Conservation (phyloP, 768 basidiomycete genomes). For the Tulasnella sp. region DNA sequence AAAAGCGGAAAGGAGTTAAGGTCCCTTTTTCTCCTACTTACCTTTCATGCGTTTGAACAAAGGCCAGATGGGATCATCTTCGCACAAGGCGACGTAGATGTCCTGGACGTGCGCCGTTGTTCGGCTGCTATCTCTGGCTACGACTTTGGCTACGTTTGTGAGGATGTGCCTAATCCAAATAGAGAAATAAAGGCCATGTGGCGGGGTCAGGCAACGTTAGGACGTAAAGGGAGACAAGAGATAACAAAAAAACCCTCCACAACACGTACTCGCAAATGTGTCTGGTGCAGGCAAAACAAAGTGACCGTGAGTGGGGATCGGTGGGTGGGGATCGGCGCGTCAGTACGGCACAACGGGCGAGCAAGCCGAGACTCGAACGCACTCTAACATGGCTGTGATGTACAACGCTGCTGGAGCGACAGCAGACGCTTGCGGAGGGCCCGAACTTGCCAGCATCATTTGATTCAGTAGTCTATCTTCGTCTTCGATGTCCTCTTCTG, state of each 20-base stretch:
- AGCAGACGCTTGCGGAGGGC: constrained; percentile 41
- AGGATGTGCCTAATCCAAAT: constrained; percentile 54
- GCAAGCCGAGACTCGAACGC: constrained; percentile 28
- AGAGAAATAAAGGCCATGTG: constrained; percentile 5
- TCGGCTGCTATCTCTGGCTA: constrained; percentile 58
- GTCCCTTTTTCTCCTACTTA: constrained; percentile 26
- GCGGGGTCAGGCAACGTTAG: neutral
- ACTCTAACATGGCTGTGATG: constrained; percentile 90
- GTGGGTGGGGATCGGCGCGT: constrained; percentile 12
- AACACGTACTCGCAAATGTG: constrained; percentile 74
- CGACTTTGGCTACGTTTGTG: constrained; percentile 72
- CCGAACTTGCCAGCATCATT: constrained; percentile 34
- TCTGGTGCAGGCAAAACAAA: constrained; percentile 29
- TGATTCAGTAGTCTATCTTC: constrained; percentile 52
- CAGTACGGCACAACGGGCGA: neutral
- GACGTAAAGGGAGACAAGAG: neutral
- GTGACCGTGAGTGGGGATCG: constrained; percentile 6
- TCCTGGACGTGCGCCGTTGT: constrained; percentile 31
- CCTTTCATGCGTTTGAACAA: constrained; percentile 82
- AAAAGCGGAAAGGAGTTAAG: neutral
- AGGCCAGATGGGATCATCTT: constrained; percentile 77
- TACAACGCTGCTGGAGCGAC: constrained; percentile 79
- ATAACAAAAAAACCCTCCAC: too few species aligned
- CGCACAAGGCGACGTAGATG: constrained; percentile 77
- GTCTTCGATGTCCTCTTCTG: constrained; percentile 59